Conservation (phyloP, 1,284 basidiomycete species). For the Puccinia triticina region DNA sequence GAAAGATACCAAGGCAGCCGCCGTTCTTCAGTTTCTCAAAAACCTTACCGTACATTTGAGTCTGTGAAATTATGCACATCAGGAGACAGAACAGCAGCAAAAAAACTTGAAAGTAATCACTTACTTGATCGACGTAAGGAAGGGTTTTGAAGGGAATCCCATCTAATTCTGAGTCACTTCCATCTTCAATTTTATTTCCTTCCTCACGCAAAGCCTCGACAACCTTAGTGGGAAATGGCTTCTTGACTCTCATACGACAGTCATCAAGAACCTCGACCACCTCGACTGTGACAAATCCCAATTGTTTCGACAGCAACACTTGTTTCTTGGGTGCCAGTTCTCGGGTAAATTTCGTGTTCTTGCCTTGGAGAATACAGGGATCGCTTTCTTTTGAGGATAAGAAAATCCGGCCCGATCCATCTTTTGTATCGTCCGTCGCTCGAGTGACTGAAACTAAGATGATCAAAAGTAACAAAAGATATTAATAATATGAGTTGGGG, state of each 20-base stretch:
- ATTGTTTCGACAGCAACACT: conserved; percentile 81
- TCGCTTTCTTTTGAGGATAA: conserved; percentile 66
- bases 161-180: background rate
- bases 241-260: conserved; percentile 76
- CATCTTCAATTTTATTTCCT: conserved; percentile 36
- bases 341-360: conserved; percentile 75
- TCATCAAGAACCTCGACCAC: conserved; percentile 88
- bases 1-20: conserved; percentile 91
- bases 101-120: background rate
- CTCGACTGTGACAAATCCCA: conserved; percentile 78
- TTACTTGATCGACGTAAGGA: conserved; percentile 50
- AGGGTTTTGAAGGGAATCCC: conserved; percentile 41
- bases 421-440: conserved; percentile 82
- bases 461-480: conserved; percentile 39
- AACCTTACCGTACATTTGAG: conserved; percentile 91
- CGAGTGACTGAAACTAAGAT: conserved; percentile 83
- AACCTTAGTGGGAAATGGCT: conserved; percentile 69
- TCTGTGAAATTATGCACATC: conserved; percentile 64
- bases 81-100: conserved; percentile 1
- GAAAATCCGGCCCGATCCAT: conserved; percentile 74
- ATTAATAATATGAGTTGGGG: background rate
- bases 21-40: conserved; percentile 84
- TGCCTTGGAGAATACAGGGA: conserved; percentile 69
- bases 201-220: conserved; percentile 58
- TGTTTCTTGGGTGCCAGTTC: conserved; percentile 81